phyloP scores from a whole-genome alignment of 306 rosid genomes.

The Lathyrus tuberosus region DNA sequence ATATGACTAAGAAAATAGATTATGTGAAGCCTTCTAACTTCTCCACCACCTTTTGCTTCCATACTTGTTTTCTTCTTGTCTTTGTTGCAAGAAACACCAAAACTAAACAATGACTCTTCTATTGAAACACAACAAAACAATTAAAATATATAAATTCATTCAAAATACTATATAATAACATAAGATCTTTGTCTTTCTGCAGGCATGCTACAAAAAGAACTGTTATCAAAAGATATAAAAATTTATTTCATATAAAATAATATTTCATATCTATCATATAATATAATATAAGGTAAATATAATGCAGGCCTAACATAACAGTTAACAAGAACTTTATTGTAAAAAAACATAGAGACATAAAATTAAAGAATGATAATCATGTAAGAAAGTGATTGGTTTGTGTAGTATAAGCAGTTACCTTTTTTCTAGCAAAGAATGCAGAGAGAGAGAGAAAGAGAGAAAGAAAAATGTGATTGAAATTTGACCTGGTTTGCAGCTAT shows the following conservation, averaged over 20 bases:
- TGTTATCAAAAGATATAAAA: conserved; percentile 37
- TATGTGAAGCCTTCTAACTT: conserved; percentile 74
- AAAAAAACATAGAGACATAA: conserved; percentile 30
- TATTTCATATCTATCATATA: conserved; percentile 17
- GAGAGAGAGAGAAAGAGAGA: conserved; percentile 32
- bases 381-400: conserved; percentile 43
- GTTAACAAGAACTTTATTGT: conserved; percentile 35
- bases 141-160: conserved; percentile 14
- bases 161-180: conserved; percentile 42
- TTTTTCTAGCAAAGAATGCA: conserved; percentile 36
- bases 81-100: conserved; percentile 26
- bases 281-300: conserved; percentile 36
- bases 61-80: conserved; percentile 36
- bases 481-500: conserved; percentile 49
- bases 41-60: conserved; percentile 59
- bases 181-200: conserved; percentile 63
- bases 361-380: conserved; percentile 44
- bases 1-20: conserved; percentile 66
- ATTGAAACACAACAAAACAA: conserved; percentile 41
- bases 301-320: conserved; percentile 49
- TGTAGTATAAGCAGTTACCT: conserved; percentile 35
- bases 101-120: conserved; percentile 39
- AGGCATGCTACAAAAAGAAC: conserved; percentile 57
- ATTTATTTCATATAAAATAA: conserved; percentile 34
- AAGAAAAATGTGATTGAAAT: conserved; percentile 30